Evolutionary conservation across 2,329 filamentous ascomycete genomes (phyloP).

Genomic region (Geosmithia flava): DNA sequence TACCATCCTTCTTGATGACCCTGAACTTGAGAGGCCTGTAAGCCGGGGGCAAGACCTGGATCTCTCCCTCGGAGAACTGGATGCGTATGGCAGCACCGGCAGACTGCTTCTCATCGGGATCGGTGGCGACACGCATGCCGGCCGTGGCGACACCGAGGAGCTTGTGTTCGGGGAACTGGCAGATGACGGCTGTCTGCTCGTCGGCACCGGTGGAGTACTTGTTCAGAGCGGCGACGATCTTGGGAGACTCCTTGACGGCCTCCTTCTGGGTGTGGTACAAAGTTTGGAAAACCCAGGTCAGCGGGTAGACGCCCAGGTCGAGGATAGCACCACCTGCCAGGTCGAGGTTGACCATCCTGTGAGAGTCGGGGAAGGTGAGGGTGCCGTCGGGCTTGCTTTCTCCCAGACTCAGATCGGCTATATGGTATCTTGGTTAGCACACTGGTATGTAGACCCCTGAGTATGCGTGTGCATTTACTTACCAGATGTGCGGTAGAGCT

Average conservation of each 20-base stretch:
- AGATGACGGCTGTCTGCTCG: conserved; percentile 62
- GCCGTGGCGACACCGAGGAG: conserved; percentile 64
- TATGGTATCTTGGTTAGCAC: no score
- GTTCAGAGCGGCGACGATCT: conserved; percentile 55
- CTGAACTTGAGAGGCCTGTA: conserved; percentile 56
- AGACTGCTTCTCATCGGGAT: conserved; percentile 47
- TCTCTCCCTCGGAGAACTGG: conserved; percentile 70
- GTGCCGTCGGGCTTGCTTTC: conserved; percentile 42
- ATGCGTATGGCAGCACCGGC: conserved; percentile 61
- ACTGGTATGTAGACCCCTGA: no score
- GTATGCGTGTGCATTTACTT: conserved; percentile 12
- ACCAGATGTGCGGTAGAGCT: conserved; percentile 47
- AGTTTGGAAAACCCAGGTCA: conserved; percentile 86
- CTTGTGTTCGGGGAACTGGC: conserved; percentile 58
- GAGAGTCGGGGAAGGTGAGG: conserved; percentile 41
- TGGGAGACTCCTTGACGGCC: conserved; percentile 54
- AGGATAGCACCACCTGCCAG: conserved; percentile 74
- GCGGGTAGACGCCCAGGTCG: conserved; percentile 76
- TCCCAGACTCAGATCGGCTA: conserved; percentile 51
- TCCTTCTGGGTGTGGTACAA: conserved; percentile 70
- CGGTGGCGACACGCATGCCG: conserved; percentile 45
- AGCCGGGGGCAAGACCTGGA: conserved; percentile 63
- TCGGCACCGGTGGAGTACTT: conserved; percentile 65
- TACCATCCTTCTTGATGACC: conserved; percentile 42
- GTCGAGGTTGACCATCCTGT: conserved; percentile 73